Evolutionary conservation across 75 land plant genomes (phyloP), one percentile per base, ranked within the genome.

Genomic region (Picea sitchensis): DNA sequence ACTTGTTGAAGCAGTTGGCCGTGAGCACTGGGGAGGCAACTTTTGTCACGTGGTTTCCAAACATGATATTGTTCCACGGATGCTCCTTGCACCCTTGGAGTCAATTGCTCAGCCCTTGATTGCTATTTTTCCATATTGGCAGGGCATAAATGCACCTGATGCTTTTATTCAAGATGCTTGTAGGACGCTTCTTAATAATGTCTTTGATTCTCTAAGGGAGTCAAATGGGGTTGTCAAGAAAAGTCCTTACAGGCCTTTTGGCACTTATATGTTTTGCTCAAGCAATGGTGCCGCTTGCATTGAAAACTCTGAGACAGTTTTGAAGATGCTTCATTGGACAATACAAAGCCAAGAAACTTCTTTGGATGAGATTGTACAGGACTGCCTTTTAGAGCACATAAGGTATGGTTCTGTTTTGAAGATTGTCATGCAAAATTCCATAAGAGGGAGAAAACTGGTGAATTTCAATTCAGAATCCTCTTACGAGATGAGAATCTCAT

Each of bases 241-340:
- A 44, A 84, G 91, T 77, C 90, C 92, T 56, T 92, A 88, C 68
- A 82, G 87, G 65, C 92, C 94, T 6, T 83, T 83, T 77, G 94
- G 92, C 15, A 85, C 77, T 1, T 90, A 77, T 62, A 75, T 83
- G 26, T 88, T 92, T 77, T 84, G 71, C 75, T 79, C 80, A 11
- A 77, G 79, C 14, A 67, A 68, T 72, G 89, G 84, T n/a, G 20
- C 81, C 15, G 58, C 83, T 3, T 71, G 73, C 44, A 14, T 86
- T 59, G 81, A 80, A 36, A 89, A 92, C 73, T 64, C 89, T 13
- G 83, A 85, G 59, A 88, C 93, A 41, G 80, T 90, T 62, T 72
- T 90, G 76, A 90, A 86, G 20, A 58, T 92, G 72, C 68, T 92
- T 8, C 51, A 71, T 44, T 44, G 7, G 23, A 44, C 73, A 5